Conservation (phyloP, 164 flowering plant species). For the Kalanchoe fedtschenkoi region DNA sequence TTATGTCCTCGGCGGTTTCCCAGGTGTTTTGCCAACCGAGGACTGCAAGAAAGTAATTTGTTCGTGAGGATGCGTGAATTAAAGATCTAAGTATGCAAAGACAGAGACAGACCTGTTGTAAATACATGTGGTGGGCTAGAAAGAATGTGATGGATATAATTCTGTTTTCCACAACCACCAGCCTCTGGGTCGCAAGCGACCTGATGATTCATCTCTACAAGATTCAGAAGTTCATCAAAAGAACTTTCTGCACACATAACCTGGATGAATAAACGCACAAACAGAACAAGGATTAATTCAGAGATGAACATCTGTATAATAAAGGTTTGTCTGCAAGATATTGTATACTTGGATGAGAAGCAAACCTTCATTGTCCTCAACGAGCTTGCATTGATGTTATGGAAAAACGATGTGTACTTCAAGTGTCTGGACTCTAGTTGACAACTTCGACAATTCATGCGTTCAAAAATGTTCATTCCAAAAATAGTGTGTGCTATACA, state of each 20-base stretch:
- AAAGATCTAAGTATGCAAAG: background rate
- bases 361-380: constrained; percentile 88
- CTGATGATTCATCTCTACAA: constrained; percentile 87
- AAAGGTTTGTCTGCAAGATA: background rate
- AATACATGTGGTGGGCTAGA: constrained; percentile 74
- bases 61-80: constrained; percentile 3
- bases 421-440: constrained; percentile 70
- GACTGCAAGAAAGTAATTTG: constrained; percentile 41
- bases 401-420: constrained; percentile 89
- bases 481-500: constrained; percentile 79
- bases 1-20: constrained; percentile 73
- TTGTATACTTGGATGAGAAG: background rate
- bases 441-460: constrained; percentile 78
- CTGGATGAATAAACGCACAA: constrained; percentile 26
- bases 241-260: constrained; percentile 55
- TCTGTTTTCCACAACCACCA: constrained; percentile 82
- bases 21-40: constrained; percentile 94
- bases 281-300: background rate
- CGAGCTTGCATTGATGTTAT: constrained; percentile 87
- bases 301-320: background rate
- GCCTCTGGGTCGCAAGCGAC: constrained; percentile 85
- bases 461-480: constrained; percentile 88
- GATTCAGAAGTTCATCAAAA: constrained; percentile 73
- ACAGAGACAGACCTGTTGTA: constrained; percentile 51
- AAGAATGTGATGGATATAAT: constrained; percentile 76